Base-by-base conservation (phyloP, 2,329 filamentous ascomycete genomes). In the Aschersonia sp. region DNA sequence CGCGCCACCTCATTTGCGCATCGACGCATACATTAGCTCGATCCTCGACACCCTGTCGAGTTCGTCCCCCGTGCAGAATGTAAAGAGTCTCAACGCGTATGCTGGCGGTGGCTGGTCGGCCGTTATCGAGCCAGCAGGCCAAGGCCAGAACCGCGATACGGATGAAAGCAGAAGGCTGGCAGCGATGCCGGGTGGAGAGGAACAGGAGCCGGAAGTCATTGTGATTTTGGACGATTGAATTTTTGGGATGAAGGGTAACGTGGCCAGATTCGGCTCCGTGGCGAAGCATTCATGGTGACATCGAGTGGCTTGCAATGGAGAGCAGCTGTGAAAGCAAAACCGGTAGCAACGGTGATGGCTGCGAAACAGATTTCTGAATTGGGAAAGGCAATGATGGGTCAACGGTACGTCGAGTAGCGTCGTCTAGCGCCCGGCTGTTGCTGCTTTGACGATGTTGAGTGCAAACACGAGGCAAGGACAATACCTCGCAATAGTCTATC, bases 1-100 rank as follows among this genome's bases (percentile, higher is more conserved):
- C 9, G 76, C 89, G 11, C 92, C 90, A 0, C 68, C 71, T 30
- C 76, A 69, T 50, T 72, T 97, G 1, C 62, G 79, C 2, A 68
- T 90, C 5, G 89, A 97, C 57, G 76, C 76, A 2, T 95, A 88
- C 59, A 68, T 95, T 43, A 58, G 71, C 10, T 64, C 74, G 0
- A 78, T 95, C 0, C 72, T 79, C 11, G 56, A 62, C 1, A 61
- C 72, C 44, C 66, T 94, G 6, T 32, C 57, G 22, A 22, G 22
- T 5, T 47, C 49, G 9, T 47, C 48, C 5, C 54, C 56, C 1
- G 52, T 54, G 8, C 45, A 40, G 1, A 47, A 51, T n/a, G 56
- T 56, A n/a, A 66, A 56, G 52, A 56, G 48, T 10, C 61, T 69
- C 41, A 52, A 47, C 1, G 55, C 64, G 5, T 45, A 46, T 8